Conservation (phyloP, 2,329 filamentous ascomycete genomes). For the Sporothrix humicola region DNA sequence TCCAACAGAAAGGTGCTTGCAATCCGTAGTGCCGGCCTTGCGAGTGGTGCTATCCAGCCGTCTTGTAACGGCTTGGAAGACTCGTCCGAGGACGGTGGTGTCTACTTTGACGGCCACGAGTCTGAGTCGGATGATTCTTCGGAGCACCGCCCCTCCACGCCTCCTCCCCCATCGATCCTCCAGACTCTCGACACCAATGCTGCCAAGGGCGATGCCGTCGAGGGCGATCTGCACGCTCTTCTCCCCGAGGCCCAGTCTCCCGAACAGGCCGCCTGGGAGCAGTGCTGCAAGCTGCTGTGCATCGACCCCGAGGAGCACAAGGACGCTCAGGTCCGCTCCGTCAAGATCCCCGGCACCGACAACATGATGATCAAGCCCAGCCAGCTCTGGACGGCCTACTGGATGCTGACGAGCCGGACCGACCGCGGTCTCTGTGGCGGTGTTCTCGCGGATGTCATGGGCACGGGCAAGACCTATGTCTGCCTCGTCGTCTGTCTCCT, state of each 20-base stretch:
- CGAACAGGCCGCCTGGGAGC: slow-evolving; percentile 34
- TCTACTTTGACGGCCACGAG: background rate
- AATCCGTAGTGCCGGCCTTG: background rate
- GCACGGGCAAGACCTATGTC: slow-evolving; percentile 40
- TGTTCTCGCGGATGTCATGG: slow-evolving; percentile 40
- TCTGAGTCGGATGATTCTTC: background rate
- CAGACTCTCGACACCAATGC: slow-evolving; percentile 38
- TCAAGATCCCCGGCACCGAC: slow-evolving; percentile 38
- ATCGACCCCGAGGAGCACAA: slow-evolving; percentile 37
- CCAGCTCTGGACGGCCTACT: slow-evolving; percentile 40
- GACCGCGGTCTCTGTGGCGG: slow-evolving; percentile 38
- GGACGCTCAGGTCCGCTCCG: slow-evolving; percentile 36
- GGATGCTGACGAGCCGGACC: slow-evolving; percentile 39
- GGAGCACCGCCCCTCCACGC: background rate
- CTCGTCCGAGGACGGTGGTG: slow-evolving; percentile 8
- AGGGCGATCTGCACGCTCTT: slow-evolving; percentile 39
- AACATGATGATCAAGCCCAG: slow-evolving; percentile 39
- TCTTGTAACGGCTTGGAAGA: background rate
- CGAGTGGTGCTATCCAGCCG: background rate
- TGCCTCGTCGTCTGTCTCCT: slow-evolving; percentile 37
- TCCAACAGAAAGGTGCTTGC: background rate
- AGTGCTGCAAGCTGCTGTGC: slow-evolving; percentile 38
- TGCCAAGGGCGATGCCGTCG: slow-evolving; percentile 37
- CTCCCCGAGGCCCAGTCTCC: slow-evolving; percentile 36
- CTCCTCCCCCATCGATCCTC: slow-evolving; percentile 31